Evolutionary conservation across 2,329 filamentous ascomycete species (phyloP).

Genomic region (Madurella mycetomatis): DNA sequence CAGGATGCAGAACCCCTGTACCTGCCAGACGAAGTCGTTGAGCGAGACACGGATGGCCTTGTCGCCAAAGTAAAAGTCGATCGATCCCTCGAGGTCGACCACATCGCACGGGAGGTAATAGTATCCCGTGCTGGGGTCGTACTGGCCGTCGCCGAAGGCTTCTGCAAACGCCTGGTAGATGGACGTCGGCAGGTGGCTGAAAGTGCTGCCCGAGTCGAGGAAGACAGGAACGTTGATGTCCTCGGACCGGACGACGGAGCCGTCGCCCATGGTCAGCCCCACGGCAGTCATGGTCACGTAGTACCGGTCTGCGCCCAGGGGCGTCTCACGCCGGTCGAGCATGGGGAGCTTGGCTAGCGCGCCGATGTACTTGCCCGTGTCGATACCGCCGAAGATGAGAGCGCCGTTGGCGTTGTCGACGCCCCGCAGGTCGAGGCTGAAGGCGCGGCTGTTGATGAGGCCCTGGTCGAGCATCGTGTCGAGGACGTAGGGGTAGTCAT

Average conservation of each 20-base stretch:
- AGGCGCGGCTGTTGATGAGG: constrained; percentile 46
- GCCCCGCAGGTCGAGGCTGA: constrained; percentile 48
- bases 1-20: constrained; percentile 38
- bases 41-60: constrained; percentile 41
- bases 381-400: constrained; percentile 51
- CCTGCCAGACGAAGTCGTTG: constrained; percentile 47
- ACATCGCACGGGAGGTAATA: constrained; percentile 43
- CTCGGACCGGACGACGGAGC: constrained; percentile 21
- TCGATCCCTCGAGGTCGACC: constrained; percentile 34
- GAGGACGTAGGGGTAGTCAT: constrained; percentile 49
- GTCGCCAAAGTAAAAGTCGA: constrained; percentile 46
- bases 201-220: constrained; percentile 51
- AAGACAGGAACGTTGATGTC: constrained; percentile 27
- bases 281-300: constrained; percentile 31
- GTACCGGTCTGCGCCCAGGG: constrained; percentile 31
- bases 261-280: constrained; percentile 25
- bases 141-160: constrained; percentile 37
- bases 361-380: constrained; percentile 49
- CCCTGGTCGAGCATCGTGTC: constrained; percentile 45
- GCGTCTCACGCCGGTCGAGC: constrained; percentile 27
- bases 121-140: constrained; percentile 37
- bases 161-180: constrained; percentile 41
- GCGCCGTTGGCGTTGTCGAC: constrained; percentile 41
- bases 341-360: constrained; percentile 41
- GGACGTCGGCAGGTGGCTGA: constrained; percentile 42